phyloP scores from a whole-genome alignment of 257 asterid species.

The Plantago ovata region DNA sequence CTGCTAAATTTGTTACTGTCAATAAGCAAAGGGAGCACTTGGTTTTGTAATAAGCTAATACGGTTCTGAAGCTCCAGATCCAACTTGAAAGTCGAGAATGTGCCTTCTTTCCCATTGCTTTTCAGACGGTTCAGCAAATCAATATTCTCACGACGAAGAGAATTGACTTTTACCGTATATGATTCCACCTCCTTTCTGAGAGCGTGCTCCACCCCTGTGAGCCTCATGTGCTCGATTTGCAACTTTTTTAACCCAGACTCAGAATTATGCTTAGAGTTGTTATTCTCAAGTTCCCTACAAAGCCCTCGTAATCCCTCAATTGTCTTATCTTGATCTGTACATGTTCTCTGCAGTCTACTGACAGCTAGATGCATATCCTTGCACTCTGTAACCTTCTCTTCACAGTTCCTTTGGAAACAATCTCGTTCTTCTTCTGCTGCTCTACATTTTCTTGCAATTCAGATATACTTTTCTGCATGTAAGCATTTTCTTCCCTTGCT shows the following conservation, averaged over 20 bases:
- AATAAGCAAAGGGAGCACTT: conserved; percentile 62
- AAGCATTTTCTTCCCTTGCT: conserved; percentile 47
- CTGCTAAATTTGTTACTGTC: conserved; percentile 71
- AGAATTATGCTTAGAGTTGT: conserved; percentile 34
- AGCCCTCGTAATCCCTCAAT: conserved; percentile 74
- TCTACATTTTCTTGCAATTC: conserved; percentile 54
- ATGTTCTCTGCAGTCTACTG: conserved; percentile 72
- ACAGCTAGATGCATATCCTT: conserved; percentile 80
- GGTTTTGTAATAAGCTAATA: conserved; percentile 64
- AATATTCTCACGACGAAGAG: conserved; percentile 86
- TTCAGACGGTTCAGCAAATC: conserved; percentile 75
- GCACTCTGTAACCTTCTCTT: conserved; percentile 75
- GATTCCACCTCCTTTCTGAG: conserved; percentile 93
- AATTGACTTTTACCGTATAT: conserved; percentile 57
- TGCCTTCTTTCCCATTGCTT: conserved; percentile 54
- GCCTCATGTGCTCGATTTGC: conserved; percentile 74
- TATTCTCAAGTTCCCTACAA: conserved; percentile 73
- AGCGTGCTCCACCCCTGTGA: conserved; percentile 80
- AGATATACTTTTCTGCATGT: conserved; percentile 47
- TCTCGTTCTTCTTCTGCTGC: conserved; percentile 70
- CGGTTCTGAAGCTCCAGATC: conserved; percentile 77
- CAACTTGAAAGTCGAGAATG: conserved; percentile 65
- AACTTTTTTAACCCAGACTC: conserved; percentile 58
- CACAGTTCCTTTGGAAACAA: conserved; percentile 58
- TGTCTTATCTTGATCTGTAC: conserved; percentile 90